phyloP scores from a whole-genome alignment of 768 basidiomycete species.

The Lactarius deliciosus region DNA sequence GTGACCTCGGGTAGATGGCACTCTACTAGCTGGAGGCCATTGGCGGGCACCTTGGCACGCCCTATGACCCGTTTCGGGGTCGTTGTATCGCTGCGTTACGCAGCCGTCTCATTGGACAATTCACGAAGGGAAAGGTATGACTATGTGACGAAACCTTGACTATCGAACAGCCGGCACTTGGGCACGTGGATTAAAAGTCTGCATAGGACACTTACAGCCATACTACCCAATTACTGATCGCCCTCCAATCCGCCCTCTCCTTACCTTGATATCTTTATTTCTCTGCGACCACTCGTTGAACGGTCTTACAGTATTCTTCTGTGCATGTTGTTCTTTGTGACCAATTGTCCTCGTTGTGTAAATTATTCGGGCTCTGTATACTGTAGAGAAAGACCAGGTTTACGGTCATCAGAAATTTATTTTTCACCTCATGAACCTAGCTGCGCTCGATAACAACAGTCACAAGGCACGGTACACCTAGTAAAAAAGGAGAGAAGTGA shows the following conservation, averaged over 20 bases:
- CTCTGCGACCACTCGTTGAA: constrained; percentile 8
- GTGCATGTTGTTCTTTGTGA: not conserved
- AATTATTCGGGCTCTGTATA: constrained; percentile 7
- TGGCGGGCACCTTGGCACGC: not conserved
- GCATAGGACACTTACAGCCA: not conserved
- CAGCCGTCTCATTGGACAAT: not conserved
- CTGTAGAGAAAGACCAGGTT: not conserved
- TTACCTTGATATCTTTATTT: constrained; percentile 8
- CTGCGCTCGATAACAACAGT: not conserved
- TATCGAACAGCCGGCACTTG: not conserved
- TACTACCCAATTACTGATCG: not conserved
- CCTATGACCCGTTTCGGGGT: not conserved
- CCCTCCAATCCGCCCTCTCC: not conserved
- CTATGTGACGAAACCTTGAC: not conserved
- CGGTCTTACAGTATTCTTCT: constrained; percentile 6
- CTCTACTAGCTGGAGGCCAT: not conserved
- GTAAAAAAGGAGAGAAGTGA: not conserved
- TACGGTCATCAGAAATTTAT: not conserved
- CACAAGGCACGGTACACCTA: not conserved
- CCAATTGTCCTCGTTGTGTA: constrained; percentile 2
- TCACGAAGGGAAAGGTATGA: not conserved
- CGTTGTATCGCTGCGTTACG: constrained; percentile 4
- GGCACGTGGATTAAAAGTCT: not conserved
- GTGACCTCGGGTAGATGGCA: not conserved
- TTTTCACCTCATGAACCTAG: not conserved